Evolutionary conservation across 345 rosid genomes (phyloP).

Genomic region (Lagerstroemia speciosa): DNA sequence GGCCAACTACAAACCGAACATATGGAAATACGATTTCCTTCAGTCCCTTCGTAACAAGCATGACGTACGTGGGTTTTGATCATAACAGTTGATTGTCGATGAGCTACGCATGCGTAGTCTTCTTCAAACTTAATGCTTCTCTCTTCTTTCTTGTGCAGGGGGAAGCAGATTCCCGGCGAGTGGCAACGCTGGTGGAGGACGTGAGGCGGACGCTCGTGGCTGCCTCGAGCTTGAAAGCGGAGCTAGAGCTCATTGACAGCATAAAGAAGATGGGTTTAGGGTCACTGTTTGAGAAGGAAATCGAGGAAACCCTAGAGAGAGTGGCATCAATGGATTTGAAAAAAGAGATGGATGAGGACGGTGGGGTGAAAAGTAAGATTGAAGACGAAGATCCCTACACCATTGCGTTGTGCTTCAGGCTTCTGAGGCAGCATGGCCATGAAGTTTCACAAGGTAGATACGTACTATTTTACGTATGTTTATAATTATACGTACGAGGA

Average conservation of each 20-base stretch:
- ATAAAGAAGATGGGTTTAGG: constrained; percentile 30
- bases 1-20: constrained; percentile 38
- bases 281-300: constrained; percentile 25
- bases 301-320: constrained; percentile 16
- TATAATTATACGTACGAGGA: not conserved
- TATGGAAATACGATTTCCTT: constrained; percentile 40
- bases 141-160: constrained; percentile 16
- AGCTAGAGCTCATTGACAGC: constrained; percentile 28
- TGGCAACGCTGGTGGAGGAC: constrained; percentile 14
- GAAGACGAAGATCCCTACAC: constrained; percentile 18
- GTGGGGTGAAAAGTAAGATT: too few species aligned
- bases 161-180: constrained; percentile 11
- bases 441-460: constrained; percentile 33
- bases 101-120: not conserved
- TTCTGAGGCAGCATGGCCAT: constrained; percentile 35
- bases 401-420: constrained; percentile 30
- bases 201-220: constrained; percentile 20
- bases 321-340: not conserved
- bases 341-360: not conserved
- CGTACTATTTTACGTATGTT: too few species aligned
- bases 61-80: constrained; percentile 21
- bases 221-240: constrained; percentile 14
- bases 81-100: not conserved
- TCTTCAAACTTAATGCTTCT: not conserved
- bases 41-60: constrained; percentile 23